Percentiles rank a stretch among this genome's conserved stretches.
Conservation (phyloP, 768 basidiomycete species). For the Mycena vulgaris region DNA sequence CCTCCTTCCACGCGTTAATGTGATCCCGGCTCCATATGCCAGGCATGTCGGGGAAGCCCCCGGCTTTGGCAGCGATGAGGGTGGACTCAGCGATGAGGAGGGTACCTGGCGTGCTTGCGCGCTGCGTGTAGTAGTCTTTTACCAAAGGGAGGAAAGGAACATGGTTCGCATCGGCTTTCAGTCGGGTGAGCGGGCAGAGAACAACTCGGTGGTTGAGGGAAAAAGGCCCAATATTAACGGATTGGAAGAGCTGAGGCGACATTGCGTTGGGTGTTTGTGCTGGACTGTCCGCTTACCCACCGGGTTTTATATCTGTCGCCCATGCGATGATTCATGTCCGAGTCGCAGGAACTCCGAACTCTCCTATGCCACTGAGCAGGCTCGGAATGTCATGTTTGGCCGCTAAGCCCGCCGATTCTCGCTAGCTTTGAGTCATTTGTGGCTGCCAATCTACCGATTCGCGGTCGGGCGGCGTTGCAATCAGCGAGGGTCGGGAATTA, state of each 20-base stretch:
- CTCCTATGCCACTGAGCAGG: no score
- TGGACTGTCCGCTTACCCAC: no score
- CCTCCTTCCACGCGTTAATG: conserved; percentile 60
- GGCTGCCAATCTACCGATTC: no score
- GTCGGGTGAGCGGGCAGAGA: conserved; percentile 52
- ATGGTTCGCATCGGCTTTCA: conserved; percentile 43
- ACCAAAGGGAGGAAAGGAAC: conserved; percentile 46
- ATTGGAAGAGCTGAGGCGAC: conserved; percentile 17
- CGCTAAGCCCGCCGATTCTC: no score
- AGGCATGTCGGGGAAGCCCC: conserved; percentile 49
- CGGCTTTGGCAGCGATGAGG: conserved; percentile 47
- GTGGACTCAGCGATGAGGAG: conserved; percentile 61
- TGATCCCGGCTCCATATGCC: conserved; percentile 61
- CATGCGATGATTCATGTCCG: no score
- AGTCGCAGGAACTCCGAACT: no score
- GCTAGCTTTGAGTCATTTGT: no score
- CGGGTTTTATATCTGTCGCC: no score
- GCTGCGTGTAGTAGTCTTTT: conserved; percentile 49
- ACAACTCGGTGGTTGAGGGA: conserved; percentile 49
- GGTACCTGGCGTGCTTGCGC: conserved; percentile 50
- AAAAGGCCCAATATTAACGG: conserved; percentile 11
- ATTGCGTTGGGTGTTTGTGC: not conserved
- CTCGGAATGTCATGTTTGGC: no score
- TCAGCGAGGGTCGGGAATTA: no score
- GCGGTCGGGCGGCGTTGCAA: no score